These are phyloP conservation scores for Ustilago lituana DNA, from an alignment of 1,284 basidiomycete genomes.

Conservation along the genomic window DNA sequence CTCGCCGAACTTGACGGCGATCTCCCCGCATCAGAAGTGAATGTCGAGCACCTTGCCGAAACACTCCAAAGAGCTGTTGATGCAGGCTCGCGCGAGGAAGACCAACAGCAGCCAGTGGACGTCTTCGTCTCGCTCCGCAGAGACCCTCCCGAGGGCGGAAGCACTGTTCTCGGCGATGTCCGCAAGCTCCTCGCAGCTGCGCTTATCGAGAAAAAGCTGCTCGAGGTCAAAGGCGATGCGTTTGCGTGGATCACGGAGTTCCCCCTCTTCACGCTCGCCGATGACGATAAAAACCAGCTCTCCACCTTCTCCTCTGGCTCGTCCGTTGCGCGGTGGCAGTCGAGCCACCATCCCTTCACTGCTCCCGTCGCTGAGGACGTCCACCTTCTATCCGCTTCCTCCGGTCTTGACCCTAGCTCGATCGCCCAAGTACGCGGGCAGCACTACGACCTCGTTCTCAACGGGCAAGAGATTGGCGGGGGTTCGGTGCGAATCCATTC, in stretches of 20 bases:
- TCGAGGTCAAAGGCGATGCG: conserved; percentile 71
- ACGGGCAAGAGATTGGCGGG: conserved; percentile 92
- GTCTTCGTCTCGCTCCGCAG: conserved; percentile 42
- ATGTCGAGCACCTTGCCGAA: conserved; percentile 26
- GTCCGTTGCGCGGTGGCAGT: conserved; percentile 75
- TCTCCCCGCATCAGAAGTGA: conserved; percentile 36
- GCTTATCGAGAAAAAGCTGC: conserved; percentile 74
- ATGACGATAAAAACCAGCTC: conserved; percentile 85
- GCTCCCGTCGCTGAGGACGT: conserved; percentile 92
- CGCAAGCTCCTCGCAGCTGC: conserved; percentile 76
- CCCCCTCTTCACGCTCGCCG: conserved; percentile 87
- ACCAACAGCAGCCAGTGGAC: conserved; percentile 67
- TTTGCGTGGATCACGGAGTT: conserved; percentile 97
- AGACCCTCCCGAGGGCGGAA: conserved; percentile 75
- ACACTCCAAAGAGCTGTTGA: conserved; percentile 68
- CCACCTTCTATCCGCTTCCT: conserved; percentile 73
- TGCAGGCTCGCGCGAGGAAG: conserved; percentile 67
- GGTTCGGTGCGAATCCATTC: conserved; percentile 93
- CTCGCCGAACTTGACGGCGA: conserved; percentile 16
- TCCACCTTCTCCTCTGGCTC: conserved; percentile 67
- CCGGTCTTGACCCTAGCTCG: neutral
- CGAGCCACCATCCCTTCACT: conserved; percentile 93
- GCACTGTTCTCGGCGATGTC: conserved; percentile 80
- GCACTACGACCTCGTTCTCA: conserved; percentile 96
- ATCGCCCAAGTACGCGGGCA: conserved; percentile 76